phyloP scores from a whole-genome alignment of 371 early-diverging fungal genomes.

The Thermomucor indicae-seudaticae region DNA sequence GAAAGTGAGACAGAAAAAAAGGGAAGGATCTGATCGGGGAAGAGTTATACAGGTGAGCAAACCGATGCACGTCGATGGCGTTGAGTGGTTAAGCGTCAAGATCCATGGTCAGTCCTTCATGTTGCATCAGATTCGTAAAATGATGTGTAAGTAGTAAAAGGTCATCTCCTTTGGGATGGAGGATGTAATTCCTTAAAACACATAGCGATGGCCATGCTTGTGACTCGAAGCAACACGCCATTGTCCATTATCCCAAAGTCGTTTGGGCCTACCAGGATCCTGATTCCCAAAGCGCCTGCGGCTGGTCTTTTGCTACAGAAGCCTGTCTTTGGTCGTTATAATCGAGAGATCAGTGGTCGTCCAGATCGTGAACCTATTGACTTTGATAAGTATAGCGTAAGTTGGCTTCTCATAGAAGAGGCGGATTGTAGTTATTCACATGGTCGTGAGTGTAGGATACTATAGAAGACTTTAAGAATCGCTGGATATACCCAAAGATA shows the following conservation, averaged over 20 bases:
- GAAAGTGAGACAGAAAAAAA: too few species aligned
- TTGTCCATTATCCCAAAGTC: conserved; percentile 55
- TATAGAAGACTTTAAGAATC: conserved; percentile 79
- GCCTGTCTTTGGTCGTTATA: conserved; percentile 70
- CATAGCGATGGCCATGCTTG: conserved; percentile 74
- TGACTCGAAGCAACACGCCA: conserved; percentile 72
- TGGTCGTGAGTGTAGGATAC: too few species aligned
- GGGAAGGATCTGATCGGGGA: not conserved
- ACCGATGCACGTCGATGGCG: conserved; percentile 73
- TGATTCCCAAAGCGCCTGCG: conserved; percentile 98
- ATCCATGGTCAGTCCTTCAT: conserved; percentile 99
- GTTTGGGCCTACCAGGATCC: conserved; percentile 65
- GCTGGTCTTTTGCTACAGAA: conserved; percentile 91
- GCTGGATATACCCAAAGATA: conserved; percentile 77
- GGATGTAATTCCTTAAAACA: not conserved
- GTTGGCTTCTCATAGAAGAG: not conserved
- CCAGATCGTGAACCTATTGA: conserved; percentile 30
- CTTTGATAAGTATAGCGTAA: conserved; percentile 46
- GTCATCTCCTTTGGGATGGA: not conserved
- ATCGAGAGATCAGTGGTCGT: conserved; percentile 27
- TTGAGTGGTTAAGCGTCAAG: conserved; percentile 91
- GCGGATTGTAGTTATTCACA: too few species aligned
- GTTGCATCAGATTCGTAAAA: conserved; percentile 99
- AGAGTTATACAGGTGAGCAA: conserved; percentile 46
- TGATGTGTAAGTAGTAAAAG: conserved; percentile 73